phyloP scores from a whole-genome alignment of 2,329 filamentous ascomycete species.

The Trichoderma oligosporum region DNA sequence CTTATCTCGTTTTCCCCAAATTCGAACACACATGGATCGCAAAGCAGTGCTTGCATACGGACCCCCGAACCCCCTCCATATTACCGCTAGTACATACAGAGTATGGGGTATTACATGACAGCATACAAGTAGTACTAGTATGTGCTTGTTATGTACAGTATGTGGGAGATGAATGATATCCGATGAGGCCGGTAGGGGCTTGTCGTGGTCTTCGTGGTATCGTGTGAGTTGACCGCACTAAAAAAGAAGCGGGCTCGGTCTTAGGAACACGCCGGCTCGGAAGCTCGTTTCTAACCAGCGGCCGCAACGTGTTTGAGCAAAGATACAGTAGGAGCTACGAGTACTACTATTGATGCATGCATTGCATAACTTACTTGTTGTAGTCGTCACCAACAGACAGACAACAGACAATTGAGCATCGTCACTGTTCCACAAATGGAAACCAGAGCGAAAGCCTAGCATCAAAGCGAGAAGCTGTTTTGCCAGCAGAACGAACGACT shows the following conservation, averaged over 20 bases:
- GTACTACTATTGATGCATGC: background rate
- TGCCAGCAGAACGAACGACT: too few relatives aligned
- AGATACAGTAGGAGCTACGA: background rate
- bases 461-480: too few relatives aligned
- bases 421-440: too few relatives aligned
- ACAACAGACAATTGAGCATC: too few relatives aligned
- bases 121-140: background rate
- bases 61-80: background rate
- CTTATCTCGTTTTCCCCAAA: constrained; percentile 1
- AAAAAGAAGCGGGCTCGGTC: background rate
- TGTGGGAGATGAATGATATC: background rate
- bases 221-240: background rate
- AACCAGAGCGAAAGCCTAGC: too few relatives aligned
- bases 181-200: background rate
- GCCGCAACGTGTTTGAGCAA: background rate
- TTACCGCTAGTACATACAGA: background rate
- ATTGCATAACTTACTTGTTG: too few relatives aligned
- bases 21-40: background rate
- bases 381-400: too few relatives aligned
- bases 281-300: background rate
- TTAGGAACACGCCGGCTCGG: constrained; percentile 9
- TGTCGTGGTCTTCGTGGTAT: background rate
- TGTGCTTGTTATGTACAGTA: too few relatives aligned
- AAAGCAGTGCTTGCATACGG: background rate
- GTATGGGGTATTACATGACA: constrained; percentile 5